Evolutionary conservation across 306 rosid genomes (phyloP), one percentile per base, ranked within the genome.

Genomic region (Gynostemma pentaphyllum): DNA sequence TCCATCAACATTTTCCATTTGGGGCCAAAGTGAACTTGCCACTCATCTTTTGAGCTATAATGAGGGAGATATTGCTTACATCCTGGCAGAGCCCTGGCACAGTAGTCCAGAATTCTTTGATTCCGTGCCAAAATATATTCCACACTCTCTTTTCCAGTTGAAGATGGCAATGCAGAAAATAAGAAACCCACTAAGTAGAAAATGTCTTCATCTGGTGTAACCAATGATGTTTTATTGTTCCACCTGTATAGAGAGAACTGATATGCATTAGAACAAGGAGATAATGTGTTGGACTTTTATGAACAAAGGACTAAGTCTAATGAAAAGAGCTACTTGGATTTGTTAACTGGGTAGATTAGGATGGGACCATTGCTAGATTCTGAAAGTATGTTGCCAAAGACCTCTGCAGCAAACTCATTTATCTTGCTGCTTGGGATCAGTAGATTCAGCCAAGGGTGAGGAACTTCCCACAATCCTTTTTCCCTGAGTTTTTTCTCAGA

Each of bases 391-490:
- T 81, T 82, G 71, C 94, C 89, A 63, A 92, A 88, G 39, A 88
- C 95, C 71, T 67, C 80, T 68, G 81, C 62, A 42, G 83, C 82
- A 57, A 88, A 88, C 39, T 65, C 68, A 57, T 72, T 74, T 75
- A 88, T 86, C 68, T 72, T 79, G 79, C 88, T 80, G 41, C 74
- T 84, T 14, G 94, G 96, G 66, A 92, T 50, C 13, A 92, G 68
- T 62, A 92, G 76, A 77, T 92, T 92, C 70, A 92, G 73, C 98
- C 98, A 92, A 10, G 98, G 98, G 62, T 88, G 98, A 42, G 95
- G 95, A 76, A 92, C 80, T 41, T 92, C 95, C 95, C 88, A 88
- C 34, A 86, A 70, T 40, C 88, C 94, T 69, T 86, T 79, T 54
- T 50, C 85, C 81, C 82, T 78, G 47, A 88, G 82, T 72, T 82